Percentiles rank a stretch among this genome's conserved stretches.
phyloP scores from a whole-genome alignment of 2,329 filamentous ascomycete species.

The Fusarium tanahbumbuense region DNA sequence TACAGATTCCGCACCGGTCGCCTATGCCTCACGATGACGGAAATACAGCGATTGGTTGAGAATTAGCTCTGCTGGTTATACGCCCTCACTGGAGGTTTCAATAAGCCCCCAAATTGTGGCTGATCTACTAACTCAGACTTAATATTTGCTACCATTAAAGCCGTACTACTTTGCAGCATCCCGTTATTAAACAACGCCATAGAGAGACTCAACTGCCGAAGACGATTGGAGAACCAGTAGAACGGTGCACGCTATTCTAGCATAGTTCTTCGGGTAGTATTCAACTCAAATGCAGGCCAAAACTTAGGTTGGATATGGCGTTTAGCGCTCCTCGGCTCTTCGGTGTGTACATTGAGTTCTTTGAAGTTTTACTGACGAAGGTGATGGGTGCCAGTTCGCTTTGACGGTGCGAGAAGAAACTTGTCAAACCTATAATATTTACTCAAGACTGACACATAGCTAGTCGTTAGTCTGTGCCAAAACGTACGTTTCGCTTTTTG shows the following conservation, averaged over 20 bases:
- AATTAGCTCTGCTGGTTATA: not conserved
- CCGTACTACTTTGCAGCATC: not conserved
- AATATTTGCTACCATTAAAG: not conserved
- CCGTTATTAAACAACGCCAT: not conserved
- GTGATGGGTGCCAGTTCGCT: not conserved
- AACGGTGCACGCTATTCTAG: not conserved
- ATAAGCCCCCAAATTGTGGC: not conserved
- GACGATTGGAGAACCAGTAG: not conserved
- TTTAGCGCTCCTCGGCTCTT: not conserved
- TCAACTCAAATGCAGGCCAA: not conserved
- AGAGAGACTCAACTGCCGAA: not conserved
- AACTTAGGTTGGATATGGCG: not conserved
- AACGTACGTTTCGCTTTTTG: not conserved
- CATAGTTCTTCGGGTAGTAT: not conserved
- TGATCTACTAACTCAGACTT: not conserved
- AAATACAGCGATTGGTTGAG: not conserved
- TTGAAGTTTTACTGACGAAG: not conserved
- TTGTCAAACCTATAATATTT: not conserved
- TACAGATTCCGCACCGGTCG: not conserved
- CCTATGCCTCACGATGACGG: not conserved
- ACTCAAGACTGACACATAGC: not conserved
- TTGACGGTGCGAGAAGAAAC: not conserved
- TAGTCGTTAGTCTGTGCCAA: not conserved
- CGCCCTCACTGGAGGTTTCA: not conserved
- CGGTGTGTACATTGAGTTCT: not conserved